phyloP scores from a whole-genome alignment of 2,329 filamentous ascomycete species.

The Rhinocladiella similis region DNA sequence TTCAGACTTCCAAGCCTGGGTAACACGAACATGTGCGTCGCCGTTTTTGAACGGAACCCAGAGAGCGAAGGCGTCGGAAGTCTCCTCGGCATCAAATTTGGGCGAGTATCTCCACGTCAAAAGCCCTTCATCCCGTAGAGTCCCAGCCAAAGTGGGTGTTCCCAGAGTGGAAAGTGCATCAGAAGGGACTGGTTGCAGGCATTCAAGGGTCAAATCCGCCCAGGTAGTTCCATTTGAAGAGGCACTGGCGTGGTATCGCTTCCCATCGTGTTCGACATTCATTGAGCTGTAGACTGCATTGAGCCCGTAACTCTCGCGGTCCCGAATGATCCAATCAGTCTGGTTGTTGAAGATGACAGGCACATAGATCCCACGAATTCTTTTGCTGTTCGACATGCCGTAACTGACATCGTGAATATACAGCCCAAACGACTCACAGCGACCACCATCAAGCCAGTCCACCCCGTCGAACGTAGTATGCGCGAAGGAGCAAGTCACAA shows the following conservation, averaged over 20 bases:
- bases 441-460: slow-evolving; percentile 61
- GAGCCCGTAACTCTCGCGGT: slow-evolving; percentile 48
- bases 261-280: background rate
- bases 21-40: background rate
- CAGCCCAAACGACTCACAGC: slow-evolving; percentile 60
- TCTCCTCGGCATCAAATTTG: slow-evolving; percentile 48
- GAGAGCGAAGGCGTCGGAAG: slow-evolving; percentile 53
- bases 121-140: slow-evolving; percentile 47
- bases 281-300: background rate
- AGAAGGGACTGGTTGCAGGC: background rate
- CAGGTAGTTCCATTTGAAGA: background rate
- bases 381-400: slow-evolving; percentile 48
- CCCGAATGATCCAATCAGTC: slow-evolving; percentile 61
- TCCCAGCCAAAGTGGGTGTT: background rate
- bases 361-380: slow-evolving; percentile 55
- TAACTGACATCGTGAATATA: slow-evolving; percentile 65
- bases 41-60: slow-evolving; percentile 35
- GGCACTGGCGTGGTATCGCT: background rate
- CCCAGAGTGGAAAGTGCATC: background rate
- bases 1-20: slow-evolving; percentile 37
- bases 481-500: slow-evolving; percentile 46
- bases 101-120: slow-evolving; percentile 61
- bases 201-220: background rate
- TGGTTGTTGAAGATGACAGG: slow-evolving; percentile 60
- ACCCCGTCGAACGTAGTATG: slow-evolving; percentile 51